These are phyloP conservation scores for Fusarium musae DNA, from an alignment of 2,329 filamentous ascomycete genomes.

Conservation along the genomic window DNA sequence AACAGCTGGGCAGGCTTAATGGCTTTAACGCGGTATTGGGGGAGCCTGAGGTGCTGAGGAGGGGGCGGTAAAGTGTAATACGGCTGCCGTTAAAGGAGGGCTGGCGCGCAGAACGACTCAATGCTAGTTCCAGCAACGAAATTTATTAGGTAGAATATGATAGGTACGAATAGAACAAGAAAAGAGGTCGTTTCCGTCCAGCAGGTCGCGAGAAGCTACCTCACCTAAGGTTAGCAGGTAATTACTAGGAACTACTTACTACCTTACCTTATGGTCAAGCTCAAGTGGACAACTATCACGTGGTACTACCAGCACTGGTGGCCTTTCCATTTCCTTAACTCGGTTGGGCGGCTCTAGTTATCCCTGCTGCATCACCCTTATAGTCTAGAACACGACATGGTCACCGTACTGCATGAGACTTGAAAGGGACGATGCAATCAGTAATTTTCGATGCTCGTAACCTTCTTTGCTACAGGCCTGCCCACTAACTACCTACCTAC, in stretches of 20 bases:
- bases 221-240: neutral
- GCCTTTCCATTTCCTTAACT: neutral
- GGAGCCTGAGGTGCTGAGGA: constrained; percentile 1
- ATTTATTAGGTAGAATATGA: constrained; percentile 11
- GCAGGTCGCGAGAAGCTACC: constrained; percentile 19
- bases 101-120: constrained; percentile 1
- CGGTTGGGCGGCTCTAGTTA: constrained; percentile 28
- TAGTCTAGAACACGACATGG: constrained; percentile 20
- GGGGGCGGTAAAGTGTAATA: constrained; percentile 10
- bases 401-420: constrained; percentile 13
- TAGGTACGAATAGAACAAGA: constrained; percentile 13
- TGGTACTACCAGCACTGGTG: constrained; percentile 28
- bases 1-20: constrained; percentile 20
- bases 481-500: neutral
- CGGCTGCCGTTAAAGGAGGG: neutral
- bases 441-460: constrained; percentile 3
- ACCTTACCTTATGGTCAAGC: neutral
- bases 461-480: neutral
- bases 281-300: constrained; percentile 41
- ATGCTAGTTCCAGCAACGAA: neutral
- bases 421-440: constrained; percentile 7
- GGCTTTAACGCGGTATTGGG: constrained; percentile 5
- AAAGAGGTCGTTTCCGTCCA: constrained; percentile 27
- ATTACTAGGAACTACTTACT: no score
- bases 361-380: constrained; percentile 25